These are phyloP conservation scores for Scortechinia acanthostroma DNA, from an alignment of 2,329 filamentous ascomycete species.

Conservation along the genomic window DNA sequence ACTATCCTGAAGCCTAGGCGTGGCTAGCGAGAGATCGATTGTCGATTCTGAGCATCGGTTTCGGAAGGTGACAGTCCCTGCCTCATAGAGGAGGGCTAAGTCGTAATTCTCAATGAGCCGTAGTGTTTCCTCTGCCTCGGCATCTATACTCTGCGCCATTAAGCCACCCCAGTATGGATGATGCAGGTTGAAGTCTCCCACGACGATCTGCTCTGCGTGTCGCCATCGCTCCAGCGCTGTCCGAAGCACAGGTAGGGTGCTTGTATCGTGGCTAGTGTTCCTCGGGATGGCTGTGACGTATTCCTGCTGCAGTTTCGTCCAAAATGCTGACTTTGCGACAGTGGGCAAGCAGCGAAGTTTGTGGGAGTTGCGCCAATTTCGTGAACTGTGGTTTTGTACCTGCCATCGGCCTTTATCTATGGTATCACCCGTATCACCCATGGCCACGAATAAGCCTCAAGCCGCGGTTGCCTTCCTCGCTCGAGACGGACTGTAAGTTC, in stretches of 20 bases:
- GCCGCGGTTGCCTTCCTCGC: too few relatives aligned
- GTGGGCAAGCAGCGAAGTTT: too few relatives aligned
- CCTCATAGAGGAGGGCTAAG: not conserved
- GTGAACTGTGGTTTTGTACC: too few relatives aligned
- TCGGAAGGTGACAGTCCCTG: not conserved
- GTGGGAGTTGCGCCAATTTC: too few relatives aligned
- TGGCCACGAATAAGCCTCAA: too few relatives aligned
- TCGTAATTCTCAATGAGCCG: not conserved
- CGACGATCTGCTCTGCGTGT: constrained; percentile 2
- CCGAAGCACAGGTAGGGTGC: not conserved
- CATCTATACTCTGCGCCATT: constrained; percentile 3
- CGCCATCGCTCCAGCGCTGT: not conserved
- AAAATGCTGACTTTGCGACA: too few relatives aligned
- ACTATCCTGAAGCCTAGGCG: not conserved
- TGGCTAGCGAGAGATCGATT: constrained; percentile 1
- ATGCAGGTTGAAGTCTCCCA: constrained; percentile 6
- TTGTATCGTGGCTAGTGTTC: too few relatives aligned
- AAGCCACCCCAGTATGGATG: constrained; percentile 5
- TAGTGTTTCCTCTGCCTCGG: not conserved
- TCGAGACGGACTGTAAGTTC: too few relatives aligned
- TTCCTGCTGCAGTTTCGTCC: too few relatives aligned
- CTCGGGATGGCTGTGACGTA: too few relatives aligned
- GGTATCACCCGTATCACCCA: too few relatives aligned
- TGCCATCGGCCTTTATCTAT: too few relatives aligned
- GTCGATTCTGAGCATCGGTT: not conserved